Evolutionary conservation across 306 rosid species (phyloP), one percentile per base, ranked within the genome.

Genomic region (Ochetophila trinervis): DNA sequence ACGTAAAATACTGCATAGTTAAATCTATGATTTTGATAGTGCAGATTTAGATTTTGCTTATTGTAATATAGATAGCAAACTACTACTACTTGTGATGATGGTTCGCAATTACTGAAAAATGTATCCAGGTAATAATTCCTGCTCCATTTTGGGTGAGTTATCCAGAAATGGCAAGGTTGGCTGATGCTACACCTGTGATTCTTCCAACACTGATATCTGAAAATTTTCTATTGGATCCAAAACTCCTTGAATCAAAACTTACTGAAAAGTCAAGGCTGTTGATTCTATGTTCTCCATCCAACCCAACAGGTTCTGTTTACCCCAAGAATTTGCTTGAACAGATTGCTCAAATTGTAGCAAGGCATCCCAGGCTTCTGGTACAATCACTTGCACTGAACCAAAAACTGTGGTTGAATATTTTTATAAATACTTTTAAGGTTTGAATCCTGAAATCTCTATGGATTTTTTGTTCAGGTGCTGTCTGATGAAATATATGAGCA

Each of bases 331-430:
- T 84, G 74, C 96, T 94, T 37, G 87, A 86, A 82, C 83, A 90
- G 77, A 90, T 94, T 70, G 96, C 99, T 62, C 67, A 74, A 72
- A 79, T 94, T 66, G 97, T 88, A 34, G 94, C 96, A 35, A 94
- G 82, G 82, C 84, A 94, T 85, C 99, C 97, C 23, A 84, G 96
- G 86, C 99, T 94, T 77, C 83, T 94, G 96, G 99, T 94, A 80
- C 68, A 76, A 62, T 63, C 34, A 50, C 63, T 75, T 58, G 15
- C 57, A 36, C 63, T 20, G 49, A 57, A 56, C 21, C 13, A 37
- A 52, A 53, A 68, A 60, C 27, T 36, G 32, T 74, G 62, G 44
- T 65, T 73, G 60, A 51, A 53, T 66, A 45, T 53, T 50, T 57
- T 48, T 16, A 35, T 27, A 27, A 27, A 37, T 19, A 1, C 67